Base-by-base conservation (phyloP, 2,329 filamentous ascomycete genomes). In the Microsporum audouinii region DNA sequence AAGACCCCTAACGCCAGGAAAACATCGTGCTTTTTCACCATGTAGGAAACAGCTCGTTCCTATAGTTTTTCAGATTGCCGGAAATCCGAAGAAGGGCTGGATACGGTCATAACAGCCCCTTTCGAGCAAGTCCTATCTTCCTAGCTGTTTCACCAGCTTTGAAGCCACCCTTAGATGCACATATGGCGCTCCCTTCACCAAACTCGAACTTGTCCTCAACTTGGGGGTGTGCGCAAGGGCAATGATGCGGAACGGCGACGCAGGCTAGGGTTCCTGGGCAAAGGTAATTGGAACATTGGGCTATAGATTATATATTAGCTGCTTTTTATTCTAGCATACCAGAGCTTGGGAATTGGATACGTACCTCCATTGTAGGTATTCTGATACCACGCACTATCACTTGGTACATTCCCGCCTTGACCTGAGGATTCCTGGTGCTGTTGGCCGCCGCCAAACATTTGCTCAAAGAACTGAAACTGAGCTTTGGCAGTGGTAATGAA, bases 381-480 rank as follows among this genome's bases (percentile, higher is more conserved):
- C 68, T 85, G 86, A 73, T 96, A 97, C 79, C 88, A 87, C 29
- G 79, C 77, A 12, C 89, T 88, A 75, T 97, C 92, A 70, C 89
- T 95, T 1, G 89, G 83, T 33, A 88, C 89, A 72, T 96, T 94
- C 69, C 89, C 87, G 31, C 84, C 83, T 66, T 86, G 80, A 61
- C 84, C 82, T 53, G 81, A 79, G 49, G 82, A 80, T 47, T 80
- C 78, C 27, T 77, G 73, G 56, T 82, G 75, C 66, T 84, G 81
- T 61, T 83, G 79, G 10, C 79, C 76, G 63, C 80, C 79, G 66
- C 84, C 82, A 73, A 99, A 97, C 89, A 97, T 96, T 69, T 97
- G 90, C 73, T 96, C 91, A 77, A 97, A 99, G 82, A 99, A 96
- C 71, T 89, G 88, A 74, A 97, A 97, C 76, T 97, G 92, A 8